Evolutionary conservation across 495 filamentous ascomycete species (phyloP).

Genomic region (Penicillium crystallinum): DNA sequence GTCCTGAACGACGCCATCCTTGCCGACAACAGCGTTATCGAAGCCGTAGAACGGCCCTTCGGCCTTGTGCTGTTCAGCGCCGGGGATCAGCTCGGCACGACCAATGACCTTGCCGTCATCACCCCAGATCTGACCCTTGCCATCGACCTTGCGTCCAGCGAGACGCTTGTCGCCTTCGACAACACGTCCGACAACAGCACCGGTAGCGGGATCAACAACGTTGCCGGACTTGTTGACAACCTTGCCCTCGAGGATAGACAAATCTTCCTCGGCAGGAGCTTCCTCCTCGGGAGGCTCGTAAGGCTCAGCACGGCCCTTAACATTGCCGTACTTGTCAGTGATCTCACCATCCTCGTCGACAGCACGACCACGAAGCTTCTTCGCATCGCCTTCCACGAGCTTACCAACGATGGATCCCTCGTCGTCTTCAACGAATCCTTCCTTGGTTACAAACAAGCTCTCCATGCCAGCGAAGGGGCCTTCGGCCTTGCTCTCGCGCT

Average conservation of each 20-base stretch:
- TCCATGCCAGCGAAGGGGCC: slow-evolving; percentile 73
- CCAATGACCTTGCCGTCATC: slow-evolving; percentile 78
- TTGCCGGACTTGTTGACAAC: slow-evolving; percentile 83
- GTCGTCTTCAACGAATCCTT: slow-evolving; percentile 66
- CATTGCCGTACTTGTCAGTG: slow-evolving; percentile 71
- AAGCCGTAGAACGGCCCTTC: slow-evolving; percentile 80
- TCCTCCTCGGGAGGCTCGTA: slow-evolving; percentile 57
- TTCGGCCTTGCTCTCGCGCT: slow-evolving; percentile 65
- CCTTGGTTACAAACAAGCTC: slow-evolving; percentile 59
- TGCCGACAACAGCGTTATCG: slow-evolving; percentile 63
- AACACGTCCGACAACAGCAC: slow-evolving; percentile 71
- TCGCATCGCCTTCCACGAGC: slow-evolving; percentile 70
- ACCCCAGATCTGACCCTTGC: slow-evolving; percentile 73
- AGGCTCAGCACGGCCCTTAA: slow-evolving; percentile 69
- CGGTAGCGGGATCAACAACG: slow-evolving; percentile 63
- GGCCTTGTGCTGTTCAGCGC: slow-evolving; percentile 60
- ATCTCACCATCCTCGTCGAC: slow-evolving; percentile 85
- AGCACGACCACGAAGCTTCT: slow-evolving; percentile 65
- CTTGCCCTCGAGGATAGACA: slow-evolving; percentile 71
- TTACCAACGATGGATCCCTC: slow-evolving; percentile 65
- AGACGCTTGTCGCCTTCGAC: slow-evolving; percentile 68
- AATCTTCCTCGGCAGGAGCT: slow-evolving; percentile 46
- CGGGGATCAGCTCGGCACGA: slow-evolving; percentile 70
- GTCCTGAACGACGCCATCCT: slow-evolving; percentile 68
- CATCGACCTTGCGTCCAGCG: slow-evolving; percentile 76